phyloP scores from a whole-genome alignment of 2,329 filamentous ascomycete species.

The Verticillium isaacii region DNA sequence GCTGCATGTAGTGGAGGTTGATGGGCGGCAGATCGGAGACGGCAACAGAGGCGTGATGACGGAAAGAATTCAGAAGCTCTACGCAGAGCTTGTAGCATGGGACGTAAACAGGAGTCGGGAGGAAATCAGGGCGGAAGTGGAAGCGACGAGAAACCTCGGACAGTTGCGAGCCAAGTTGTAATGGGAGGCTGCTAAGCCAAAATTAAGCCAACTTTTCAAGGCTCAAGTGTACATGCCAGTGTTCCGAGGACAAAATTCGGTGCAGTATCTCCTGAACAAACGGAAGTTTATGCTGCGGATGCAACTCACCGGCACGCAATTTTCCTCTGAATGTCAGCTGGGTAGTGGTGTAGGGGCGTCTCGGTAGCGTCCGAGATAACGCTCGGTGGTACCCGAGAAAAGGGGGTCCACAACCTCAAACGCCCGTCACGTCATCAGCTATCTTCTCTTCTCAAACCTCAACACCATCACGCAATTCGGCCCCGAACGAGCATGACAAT shows the following conservation, averaged over 20 bases:
- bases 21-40: constrained; percentile 17
- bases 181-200: not conserved
- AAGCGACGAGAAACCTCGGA: constrained; percentile 18
- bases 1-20: constrained; percentile 19
- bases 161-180: not conserved
- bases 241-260: no score
- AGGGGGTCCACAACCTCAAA: not conserved
- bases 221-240: no score
- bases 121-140: constrained; percentile 16
- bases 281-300: no score
- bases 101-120: constrained; percentile 16
- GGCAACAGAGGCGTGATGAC: constrained; percentile 17
- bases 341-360: not conserved
- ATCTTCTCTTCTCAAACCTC: not conserved
- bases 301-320: not conserved
- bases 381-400: not conserved
- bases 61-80: constrained; percentile 17
- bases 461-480: not conserved
- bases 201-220: no score
- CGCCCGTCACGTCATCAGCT: constrained; percentile 1
- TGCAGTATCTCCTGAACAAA: no score
- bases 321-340: not conserved
- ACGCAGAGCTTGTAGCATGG: constrained; percentile 14
- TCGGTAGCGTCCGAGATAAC: not conserved
- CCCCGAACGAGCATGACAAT: not conserved